Conservation (phyloP, 345 rosid species). For the Brassica nigra region DNA sequence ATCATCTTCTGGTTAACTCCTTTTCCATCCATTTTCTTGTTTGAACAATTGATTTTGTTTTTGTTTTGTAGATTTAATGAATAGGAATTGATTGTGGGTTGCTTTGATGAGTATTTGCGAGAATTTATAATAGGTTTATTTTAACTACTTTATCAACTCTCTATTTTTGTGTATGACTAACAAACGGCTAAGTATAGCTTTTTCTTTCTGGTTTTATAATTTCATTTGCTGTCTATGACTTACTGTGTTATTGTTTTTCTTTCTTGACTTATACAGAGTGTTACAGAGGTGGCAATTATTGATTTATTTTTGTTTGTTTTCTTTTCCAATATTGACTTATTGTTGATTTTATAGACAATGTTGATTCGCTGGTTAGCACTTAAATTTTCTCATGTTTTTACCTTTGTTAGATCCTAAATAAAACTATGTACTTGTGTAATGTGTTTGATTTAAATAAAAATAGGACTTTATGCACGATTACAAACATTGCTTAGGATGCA, state of each 20-base stretch:
- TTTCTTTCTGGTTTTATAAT: background rate
- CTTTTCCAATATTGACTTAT: background rate
- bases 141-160: background rate
- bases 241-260: background rate
- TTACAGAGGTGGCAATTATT: no score
- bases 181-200: background rate
- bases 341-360: background rate
- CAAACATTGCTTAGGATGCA: no score
- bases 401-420: no score
- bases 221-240: background rate
- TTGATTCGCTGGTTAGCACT: background rate
- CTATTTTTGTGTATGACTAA: background rate
- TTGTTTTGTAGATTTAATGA: background rate
- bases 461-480: no score
- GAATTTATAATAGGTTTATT: background rate
- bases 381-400: no score
- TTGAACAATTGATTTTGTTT: slow-evolving; percentile 13
- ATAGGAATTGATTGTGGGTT: background rate
- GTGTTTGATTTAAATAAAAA: no score
- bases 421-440: no score
- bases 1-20: background rate
- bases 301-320: background rate
- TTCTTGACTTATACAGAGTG: background rate
- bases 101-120: background rate
- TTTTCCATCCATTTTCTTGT: slow-evolving; percentile 3